phyloP scores from a whole-genome alignment of 495 filamentous ascomycete genomes.

The Aspergillus ellipticus region DNA sequence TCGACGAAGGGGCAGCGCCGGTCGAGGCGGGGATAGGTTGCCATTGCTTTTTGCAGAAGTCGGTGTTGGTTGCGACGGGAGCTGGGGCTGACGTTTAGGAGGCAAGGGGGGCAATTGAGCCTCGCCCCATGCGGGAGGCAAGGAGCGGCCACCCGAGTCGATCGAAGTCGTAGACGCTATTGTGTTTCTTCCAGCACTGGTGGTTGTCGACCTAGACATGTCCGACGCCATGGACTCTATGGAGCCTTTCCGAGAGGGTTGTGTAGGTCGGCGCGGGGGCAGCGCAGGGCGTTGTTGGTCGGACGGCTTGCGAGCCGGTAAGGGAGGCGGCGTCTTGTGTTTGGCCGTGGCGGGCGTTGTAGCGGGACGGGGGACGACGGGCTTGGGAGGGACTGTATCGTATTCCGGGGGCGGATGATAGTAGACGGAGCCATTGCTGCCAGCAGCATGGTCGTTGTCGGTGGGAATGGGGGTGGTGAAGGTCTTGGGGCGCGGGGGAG shows the following conservation, averaged over 20 bases:
- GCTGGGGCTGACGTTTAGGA: constrained; percentile 29
- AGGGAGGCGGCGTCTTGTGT: constrained; percentile 45
- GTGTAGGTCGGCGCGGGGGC: constrained; percentile 38
- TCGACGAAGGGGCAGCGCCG: constrained; percentile 16
- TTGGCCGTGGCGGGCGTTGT: constrained; percentile 25
- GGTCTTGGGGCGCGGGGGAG: constrained; percentile 20
- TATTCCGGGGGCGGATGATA: background rate
- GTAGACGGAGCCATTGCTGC: constrained; percentile 45
- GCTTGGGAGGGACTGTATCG: constrained; percentile 20
- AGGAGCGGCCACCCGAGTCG: constrained; percentile 21
- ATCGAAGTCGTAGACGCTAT: constrained; percentile 32
- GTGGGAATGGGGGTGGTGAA: constrained; percentile 19
- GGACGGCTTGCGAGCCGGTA: constrained; percentile 47
- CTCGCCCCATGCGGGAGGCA: constrained; percentile 45
- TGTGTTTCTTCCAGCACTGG: constrained; percentile 33
- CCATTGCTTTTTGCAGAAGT: constrained; percentile 19
- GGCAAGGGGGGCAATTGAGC: constrained; percentile 43
- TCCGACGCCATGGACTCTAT: constrained; percentile 37
- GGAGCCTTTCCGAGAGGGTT: constrained; percentile 25
- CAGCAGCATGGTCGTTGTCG: constrained; percentile 16
- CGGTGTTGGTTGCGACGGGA: constrained; percentile 23
- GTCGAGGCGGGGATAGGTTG: constrained; percentile 15
- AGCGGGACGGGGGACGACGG: constrained; percentile 17
- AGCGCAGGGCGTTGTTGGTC: constrained; percentile 39
- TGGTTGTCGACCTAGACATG: constrained; percentile 34